A percentile compares a stretch with the other conserved stretches of the same genome.
Conservation (phyloP, 192 early-diverging fungal genomes). For the Backusella parvicylindrica region DNA sequence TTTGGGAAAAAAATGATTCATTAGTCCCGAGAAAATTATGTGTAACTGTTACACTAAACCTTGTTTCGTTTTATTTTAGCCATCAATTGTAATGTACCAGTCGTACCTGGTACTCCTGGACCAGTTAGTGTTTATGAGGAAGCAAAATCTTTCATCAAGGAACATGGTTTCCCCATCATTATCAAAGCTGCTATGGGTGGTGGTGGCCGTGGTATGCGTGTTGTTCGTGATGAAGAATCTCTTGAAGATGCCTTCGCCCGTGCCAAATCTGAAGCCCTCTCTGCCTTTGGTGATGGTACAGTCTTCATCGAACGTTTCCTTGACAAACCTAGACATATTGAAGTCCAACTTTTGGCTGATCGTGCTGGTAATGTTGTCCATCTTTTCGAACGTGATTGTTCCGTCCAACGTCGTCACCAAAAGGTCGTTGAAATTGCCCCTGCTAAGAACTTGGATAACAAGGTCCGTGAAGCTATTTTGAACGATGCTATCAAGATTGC, state of each 20-base stretch:
- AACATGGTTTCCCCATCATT: conserved; percentile 90
- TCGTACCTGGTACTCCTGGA: conserved; percentile 92
- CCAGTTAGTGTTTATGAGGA: conserved; percentile 66
- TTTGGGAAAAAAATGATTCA: neutral
- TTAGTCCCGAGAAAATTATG: neutral
- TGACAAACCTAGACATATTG: conserved; percentile 91
- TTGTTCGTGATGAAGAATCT: conserved; percentile 70
- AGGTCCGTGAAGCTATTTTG: conserved; percentile 73
- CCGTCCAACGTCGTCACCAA: conserved; percentile 95
- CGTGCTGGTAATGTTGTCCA: conserved; percentile 84
- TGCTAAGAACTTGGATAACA: conserved; percentile 65
- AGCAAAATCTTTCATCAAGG: conserved; percentile 67
- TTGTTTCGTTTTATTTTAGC: conserved; percentile 45
- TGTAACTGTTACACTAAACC: neutral
- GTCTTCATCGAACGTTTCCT: conserved; percentile 94
- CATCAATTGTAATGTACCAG: conserved; percentile 77
- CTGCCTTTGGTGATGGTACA: conserved; percentile 95
- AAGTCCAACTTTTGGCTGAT: conserved; percentile 94
- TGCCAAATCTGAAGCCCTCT: conserved; percentile 82
- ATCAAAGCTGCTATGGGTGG: conserved; percentile 98
- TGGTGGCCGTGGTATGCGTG: conserved; percentile 96
- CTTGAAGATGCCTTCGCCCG: conserved; percentile 80
- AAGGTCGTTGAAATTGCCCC: conserved; percentile 95
- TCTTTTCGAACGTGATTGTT: conserved; percentile 95
- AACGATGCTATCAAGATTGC: conserved; percentile 92